Base-by-base conservation (phyloP, 2,329 filamentous ascomycete species). In the Botrytis elliptica region DNA sequence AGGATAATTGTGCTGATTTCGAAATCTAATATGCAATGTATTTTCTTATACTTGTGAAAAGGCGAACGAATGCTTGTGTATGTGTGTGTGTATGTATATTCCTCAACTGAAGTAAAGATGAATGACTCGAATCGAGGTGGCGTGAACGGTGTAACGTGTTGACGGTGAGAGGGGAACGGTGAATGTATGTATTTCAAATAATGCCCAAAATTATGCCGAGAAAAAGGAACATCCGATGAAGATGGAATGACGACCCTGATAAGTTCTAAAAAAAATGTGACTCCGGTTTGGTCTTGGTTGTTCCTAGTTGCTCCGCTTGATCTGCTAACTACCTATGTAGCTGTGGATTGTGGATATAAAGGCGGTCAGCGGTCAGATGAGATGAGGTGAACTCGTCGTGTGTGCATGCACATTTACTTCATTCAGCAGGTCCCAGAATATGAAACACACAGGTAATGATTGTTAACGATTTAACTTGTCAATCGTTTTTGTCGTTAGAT, bases 321-420 rank as follows among this genome's bases (percentile, higher is more conserved):
- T 64, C 62, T 64, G 62, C 62, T 64, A 64, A 42, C 62, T 29
- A 29, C 49, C 49, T 65, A 65, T 65, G 62, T 65, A 65, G 62
- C 22, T 65, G 62, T 65, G 62, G 62, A 65, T 65, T 65, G 62
- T 65, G 62, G 62, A 65, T 65, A 65, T 65, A 65, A 65, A 65
- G 62, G 62, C 62, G 62, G 62, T 64, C 62, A 64, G 62, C 42
- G 62, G n/a, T 65, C 62, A 65, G 62, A 65, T 65, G 62, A 64
- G 62, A 42, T 42, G 38, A 42, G 52, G 52, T 57, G 52, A 65
- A 46, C n/a, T 46, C 62, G 40, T 46, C 62, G 40, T 65, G 62
- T 65, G 62, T 65, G 62, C 62, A 65, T 65, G n/a, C 40, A 46
- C 16, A 44, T 65, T 20, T 33, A 65, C 40, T 33, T 64, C 22